Conservation (phyloP, 2,329 filamentous ascomycete species). For the Aspergillus tubingensis region DNA sequence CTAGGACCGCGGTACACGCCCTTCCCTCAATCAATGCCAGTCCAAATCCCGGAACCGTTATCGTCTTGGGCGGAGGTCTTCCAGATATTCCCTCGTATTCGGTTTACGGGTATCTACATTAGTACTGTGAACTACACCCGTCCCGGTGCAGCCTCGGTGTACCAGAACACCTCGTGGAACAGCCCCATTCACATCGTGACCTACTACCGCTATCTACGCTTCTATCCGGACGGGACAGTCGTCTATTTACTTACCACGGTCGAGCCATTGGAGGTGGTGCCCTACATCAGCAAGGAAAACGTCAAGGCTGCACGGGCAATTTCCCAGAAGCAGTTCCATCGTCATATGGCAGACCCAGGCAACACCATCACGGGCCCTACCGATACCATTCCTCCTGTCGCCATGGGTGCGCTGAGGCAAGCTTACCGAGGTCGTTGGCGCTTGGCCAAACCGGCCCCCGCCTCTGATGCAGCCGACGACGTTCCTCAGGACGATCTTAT, state of each 20-base stretch:
- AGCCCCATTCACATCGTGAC: constrained; percentile 92
- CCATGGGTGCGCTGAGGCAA: constrained; percentile 64
- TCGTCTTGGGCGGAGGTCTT: constrained; percentile 70
- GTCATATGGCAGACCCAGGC: constrained; percentile 42
- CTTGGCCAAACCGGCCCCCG: constrained; percentile 54
- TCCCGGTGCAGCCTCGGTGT: constrained; percentile 69
- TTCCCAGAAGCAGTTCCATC: constrained; percentile 37
- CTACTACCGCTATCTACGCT: constrained; percentile 94
- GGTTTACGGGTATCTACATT: constrained; percentile 96
- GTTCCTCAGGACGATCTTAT: constrained; percentile 38
- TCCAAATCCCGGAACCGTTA: constrained; percentile 40
- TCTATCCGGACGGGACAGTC: constrained; percentile 85
- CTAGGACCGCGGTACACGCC: constrained; percentile 37
- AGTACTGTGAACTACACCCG: constrained; percentile 94
- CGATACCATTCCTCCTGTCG: constrained; percentile 39
- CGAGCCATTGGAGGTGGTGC: constrained; percentile 85
- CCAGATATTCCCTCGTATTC: constrained; percentile 76
- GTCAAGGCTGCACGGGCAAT: constrained; percentile 47
- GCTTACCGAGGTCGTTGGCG: constrained; percentile 69
- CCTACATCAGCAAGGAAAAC: constrained; percentile 73
- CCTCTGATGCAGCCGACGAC: constrained; percentile 21
- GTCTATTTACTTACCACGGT: constrained; percentile 78
- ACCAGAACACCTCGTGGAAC: constrained; percentile 71
- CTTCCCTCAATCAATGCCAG: constrained; percentile 31
- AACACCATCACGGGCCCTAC: constrained; percentile 19